phyloP scores from a whole-genome alignment of 2,329 filamentous ascomycete species.

The Paecilomyces sp. region DNA sequence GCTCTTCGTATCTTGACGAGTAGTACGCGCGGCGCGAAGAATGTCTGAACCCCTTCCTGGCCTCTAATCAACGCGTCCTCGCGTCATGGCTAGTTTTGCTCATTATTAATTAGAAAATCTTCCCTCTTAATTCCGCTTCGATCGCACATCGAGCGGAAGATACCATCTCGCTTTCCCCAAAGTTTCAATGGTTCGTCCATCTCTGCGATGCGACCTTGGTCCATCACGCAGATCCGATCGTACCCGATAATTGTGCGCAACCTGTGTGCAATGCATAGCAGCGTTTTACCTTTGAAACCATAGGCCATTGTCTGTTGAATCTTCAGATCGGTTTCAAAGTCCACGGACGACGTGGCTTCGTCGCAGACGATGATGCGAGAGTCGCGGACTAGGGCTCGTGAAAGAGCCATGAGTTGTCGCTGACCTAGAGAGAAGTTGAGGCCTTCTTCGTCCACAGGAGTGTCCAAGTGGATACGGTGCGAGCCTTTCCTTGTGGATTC shows the following conservation, averaged over 20 bases:
- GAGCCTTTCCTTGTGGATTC: constrained; percentile 8
- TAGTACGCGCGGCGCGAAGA: neutral
- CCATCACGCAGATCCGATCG: constrained; percentile 96
- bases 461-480: constrained; percentile 72
- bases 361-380: constrained; percentile 94
- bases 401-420: constrained; percentile 89
- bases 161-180: constrained; percentile 61
- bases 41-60: neutral
- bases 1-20: neutral
- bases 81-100: constrained; percentile 1
- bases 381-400: constrained; percentile 78
- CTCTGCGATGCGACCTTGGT: constrained; percentile 79
- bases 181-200: constrained; percentile 68
- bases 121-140: constrained; percentile 63
- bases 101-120: constrained; percentile 22
- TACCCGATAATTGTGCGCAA: constrained; percentile 89
- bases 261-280: constrained; percentile 88
- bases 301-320: constrained; percentile 83
- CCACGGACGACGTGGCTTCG: constrained; percentile 86
- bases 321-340: constrained; percentile 95
- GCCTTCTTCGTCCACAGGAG: constrained; percentile 82
- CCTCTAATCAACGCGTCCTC: neutral
- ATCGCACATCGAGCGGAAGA: constrained; percentile 88
- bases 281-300: constrained; percentile 77
- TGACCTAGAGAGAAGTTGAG: constrained; percentile 94